These are phyloP conservation scores for Ilyonectria destructans DNA, from an alignment of 2,329 filamentous ascomycete genomes.

Conservation along the genomic window DNA sequence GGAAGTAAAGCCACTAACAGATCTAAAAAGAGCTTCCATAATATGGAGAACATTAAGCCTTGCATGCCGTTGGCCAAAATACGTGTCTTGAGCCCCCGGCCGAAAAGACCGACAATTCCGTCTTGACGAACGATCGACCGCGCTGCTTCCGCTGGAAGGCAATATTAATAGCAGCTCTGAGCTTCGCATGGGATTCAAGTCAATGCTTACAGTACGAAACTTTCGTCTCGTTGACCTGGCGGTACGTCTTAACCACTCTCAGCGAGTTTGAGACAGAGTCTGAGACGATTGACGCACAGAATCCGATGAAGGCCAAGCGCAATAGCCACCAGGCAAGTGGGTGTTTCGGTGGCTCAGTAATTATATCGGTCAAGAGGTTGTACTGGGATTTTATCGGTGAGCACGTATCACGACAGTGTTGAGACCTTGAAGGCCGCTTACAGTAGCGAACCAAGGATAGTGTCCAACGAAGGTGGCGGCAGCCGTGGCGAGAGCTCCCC, in stretches of 20 bases:
- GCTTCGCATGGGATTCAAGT: fast-evolving
- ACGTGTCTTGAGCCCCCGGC: constrained; percentile 63
- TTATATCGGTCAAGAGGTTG: constrained; percentile 59
- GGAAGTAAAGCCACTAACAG: constrained; percentile 55
- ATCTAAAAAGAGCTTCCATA: constrained; percentile 66
- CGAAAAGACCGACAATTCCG: constrained; percentile 60
- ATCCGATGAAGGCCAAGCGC: constrained; percentile 57
- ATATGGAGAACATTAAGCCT: constrained; percentile 63
- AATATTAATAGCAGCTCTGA: not conserved
- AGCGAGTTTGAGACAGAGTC: constrained; percentile 65
- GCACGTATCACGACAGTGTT: not conserved
- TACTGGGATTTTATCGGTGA: constrained; percentile 52
- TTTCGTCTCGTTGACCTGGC: constrained; percentile 65
- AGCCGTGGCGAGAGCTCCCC: constrained; percentile 65
- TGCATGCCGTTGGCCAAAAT: constrained; percentile 66
- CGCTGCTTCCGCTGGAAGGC: constrained; percentile 59
- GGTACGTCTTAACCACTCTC: constrained; percentile 65
- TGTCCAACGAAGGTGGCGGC: constrained; percentile 66
- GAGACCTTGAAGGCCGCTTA: constrained; percentile 38
- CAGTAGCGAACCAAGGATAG: constrained; percentile 67
- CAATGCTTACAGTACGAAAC: constrained; percentile 61
- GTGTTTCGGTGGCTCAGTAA: constrained; percentile 60
- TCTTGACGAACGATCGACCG: constrained; percentile 59
- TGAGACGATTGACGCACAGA: constrained; percentile 62
- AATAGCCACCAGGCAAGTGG: constrained; percentile 60